Conservation (phyloP, 805 yeast species). For the Wickerhamiella spandovensis region DNA sequence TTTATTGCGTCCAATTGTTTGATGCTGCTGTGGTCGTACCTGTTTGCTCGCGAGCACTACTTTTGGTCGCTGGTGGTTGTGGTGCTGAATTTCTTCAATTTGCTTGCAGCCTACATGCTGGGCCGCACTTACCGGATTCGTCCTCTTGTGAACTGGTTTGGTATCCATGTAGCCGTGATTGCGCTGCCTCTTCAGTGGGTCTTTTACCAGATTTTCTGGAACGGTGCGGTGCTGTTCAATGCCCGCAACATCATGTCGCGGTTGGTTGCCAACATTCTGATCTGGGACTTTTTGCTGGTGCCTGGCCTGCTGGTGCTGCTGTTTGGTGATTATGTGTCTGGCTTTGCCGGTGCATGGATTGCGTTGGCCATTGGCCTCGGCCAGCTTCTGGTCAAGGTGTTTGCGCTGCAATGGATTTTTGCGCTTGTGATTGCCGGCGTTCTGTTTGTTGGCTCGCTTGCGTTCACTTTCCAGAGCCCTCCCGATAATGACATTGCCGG, state of each 20-base stretch:
- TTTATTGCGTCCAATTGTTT: slow-evolving; percentile 48
- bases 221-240: slow-evolving; percentile 65
- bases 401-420: slow-evolving; percentile 80
- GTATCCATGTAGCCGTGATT: slow-evolving; percentile 50
- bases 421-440: slow-evolving; percentile 53
- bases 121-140: slow-evolving; percentile 47
- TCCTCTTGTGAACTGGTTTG: slow-evolving; percentile 38
- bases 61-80: slow-evolving; percentile 45
- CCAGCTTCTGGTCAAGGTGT: slow-evolving; percentile 51
- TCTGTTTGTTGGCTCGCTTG: slow-evolving; percentile 37
- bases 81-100: slow-evolving; percentile 45
- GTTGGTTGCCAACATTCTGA: slow-evolving; percentile 53
- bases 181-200: slow-evolving; percentile 70
- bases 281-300: slow-evolving; percentile 64
- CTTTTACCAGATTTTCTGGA: slow-evolving; percentile 65
- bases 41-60: slow-evolving; percentile 48
- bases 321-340: slow-evolving; percentile 60
- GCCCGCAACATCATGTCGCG: slow-evolving; percentile 46
- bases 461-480: slow-evolving; percentile 25
- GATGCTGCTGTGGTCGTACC: slow-evolving; percentile 48
- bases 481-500: slow-evolving; percentile 1
- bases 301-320: slow-evolving; percentile 45
- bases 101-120: slow-evolving; percentile 39
- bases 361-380: slow-evolving; percentile 55
- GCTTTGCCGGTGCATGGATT: slow-evolving; percentile 43